Conservation (phyloP, 441 rosid genomes). For the Eruca vesicaria region DNA sequence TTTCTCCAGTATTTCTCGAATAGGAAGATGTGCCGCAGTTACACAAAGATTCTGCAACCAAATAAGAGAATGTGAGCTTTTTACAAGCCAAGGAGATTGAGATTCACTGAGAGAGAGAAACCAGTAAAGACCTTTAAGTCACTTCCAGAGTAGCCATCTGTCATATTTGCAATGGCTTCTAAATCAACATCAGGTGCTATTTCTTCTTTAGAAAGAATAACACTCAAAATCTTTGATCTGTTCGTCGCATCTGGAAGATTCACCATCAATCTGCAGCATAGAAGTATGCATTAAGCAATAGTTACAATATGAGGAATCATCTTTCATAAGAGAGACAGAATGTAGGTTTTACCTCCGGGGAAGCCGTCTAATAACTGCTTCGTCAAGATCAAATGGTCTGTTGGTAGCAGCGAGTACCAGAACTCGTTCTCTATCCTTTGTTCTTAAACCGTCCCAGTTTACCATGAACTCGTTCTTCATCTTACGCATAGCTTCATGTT, state of each 20-base stretch:
- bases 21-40: conserved; percentile 97
- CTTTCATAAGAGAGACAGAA: neutral
- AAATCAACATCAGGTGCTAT: conserved; percentile 66
- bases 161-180: conserved; percentile 86
- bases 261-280: conserved; percentile 85
- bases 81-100: neutral
- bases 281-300: neutral
- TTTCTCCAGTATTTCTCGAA: conserved; percentile 88
- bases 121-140: conserved; percentile 71
- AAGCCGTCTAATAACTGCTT: conserved; percentile 98
- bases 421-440: conserved; percentile 94
- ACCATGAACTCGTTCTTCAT: conserved; percentile 99
- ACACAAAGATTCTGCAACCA: conserved; percentile 84
- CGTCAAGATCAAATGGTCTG: conserved; percentile 98
- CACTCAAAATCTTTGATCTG: conserved; percentile 76
- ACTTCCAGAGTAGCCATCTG: conserved; percentile 98
- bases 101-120: neutral
- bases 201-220: conserved; percentile 90
- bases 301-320: neutral
- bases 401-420: conserved; percentile 97
- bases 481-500: conserved; percentile 99
- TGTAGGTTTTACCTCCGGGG: conserved; percentile 74
- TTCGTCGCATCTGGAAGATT: conserved; percentile 88
- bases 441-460: conserved; percentile 97
- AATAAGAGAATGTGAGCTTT: conserved; percentile 1